A percentile compares a stretch with the other conserved stretches of the same genome.
Evolutionary conservation across 768 basidiomycete species (phyloP).

Genomic region (Tulasnella calospora): DNA sequence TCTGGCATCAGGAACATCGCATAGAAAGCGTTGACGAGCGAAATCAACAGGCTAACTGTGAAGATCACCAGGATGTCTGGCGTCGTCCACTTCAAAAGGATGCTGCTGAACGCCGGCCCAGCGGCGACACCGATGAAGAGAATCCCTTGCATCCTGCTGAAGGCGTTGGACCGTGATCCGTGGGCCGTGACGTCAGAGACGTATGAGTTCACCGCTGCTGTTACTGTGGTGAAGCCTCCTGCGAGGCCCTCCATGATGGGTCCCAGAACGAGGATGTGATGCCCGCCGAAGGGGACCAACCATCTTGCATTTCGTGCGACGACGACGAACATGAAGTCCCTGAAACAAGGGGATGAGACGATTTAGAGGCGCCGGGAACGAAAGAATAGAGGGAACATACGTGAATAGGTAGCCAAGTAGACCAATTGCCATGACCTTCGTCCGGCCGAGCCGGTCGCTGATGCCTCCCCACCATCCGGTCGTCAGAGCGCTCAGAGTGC

Average conservation of each 20-base stretch:
- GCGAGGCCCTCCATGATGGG: conserved; percentile 74
- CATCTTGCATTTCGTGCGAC: conserved; percentile 52
- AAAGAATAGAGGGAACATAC: conserved; percentile 46
- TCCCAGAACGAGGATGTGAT: conserved; percentile 68
- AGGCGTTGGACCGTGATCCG: conserved; percentile 53
- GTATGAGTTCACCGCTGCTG: conserved; percentile 56
- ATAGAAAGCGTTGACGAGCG: conserved; percentile 52
- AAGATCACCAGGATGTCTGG: conserved; percentile 49
- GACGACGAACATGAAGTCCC: conserved; percentile 75
- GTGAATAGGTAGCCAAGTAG: conserved; percentile 66
- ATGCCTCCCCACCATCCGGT: conserved; percentile 84
- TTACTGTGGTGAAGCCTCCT: conserved; percentile 56
- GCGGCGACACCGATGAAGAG: conserved; percentile 70
- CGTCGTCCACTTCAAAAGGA: conserved; percentile 46
- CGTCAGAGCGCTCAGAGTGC: conserved; percentile 70
- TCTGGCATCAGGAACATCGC: conserved; percentile 53
- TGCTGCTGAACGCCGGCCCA: conserved; percentile 66
- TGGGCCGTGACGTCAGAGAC: conserved; percentile 76
- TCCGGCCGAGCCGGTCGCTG: conserved; percentile 72
- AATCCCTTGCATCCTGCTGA: conserved; percentile 64
- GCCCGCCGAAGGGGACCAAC: conserved; percentile 52
- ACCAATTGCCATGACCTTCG: conserved; percentile 61
- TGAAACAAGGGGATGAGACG: conserved; percentile 35
- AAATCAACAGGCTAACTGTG: conserved; percentile 45
- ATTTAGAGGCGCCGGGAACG: background rate